Evolutionary conservation across 805 yeast genomes (phyloP).

Genomic region (Priceomyces carsonii): DNA sequence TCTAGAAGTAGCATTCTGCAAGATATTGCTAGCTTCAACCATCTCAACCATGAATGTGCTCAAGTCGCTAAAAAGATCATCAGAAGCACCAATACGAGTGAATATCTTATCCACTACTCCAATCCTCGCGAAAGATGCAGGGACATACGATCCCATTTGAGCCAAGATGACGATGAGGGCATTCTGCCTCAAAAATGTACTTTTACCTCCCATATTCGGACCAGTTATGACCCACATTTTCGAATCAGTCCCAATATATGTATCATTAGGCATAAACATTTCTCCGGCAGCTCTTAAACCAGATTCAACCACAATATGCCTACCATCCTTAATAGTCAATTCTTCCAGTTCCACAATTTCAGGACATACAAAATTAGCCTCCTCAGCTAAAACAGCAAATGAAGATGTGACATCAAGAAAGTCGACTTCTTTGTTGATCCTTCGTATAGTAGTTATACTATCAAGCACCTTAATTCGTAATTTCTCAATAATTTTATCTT

Average conservation of each 20-base stretch:
- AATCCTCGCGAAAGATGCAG: constrained; percentile 58
- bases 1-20: constrained; percentile 52
- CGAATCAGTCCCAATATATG: constrained; percentile 22
- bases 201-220: constrained; percentile 89
- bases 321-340: constrained; percentile 60
- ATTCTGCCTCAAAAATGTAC: constrained; percentile 72
- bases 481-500: constrained; percentile 49
- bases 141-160: constrained; percentile 74
- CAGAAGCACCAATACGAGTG: constrained; percentile 86
- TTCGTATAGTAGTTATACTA: constrained; percentile 48
- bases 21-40: constrained; percentile 63
- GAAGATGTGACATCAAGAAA: constrained; percentile 71
- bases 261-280: constrained; percentile 47
- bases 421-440: constrained; percentile 54
- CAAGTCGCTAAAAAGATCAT: constrained; percentile 70
- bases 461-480: constrained; percentile 50
- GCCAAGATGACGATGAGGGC: constrained; percentile 72
- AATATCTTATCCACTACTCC: constrained; percentile 77
- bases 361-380: constrained; percentile 68
- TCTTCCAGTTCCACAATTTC: constrained; percentile 47
- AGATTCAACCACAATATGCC: constrained; percentile 86
- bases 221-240: constrained; percentile 68
- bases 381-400: constrained; percentile 71
- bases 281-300: constrained; percentile 53
- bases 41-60: constrained; percentile 89